phyloP scores from a whole-genome alignment of 768 basidiomycete species.

The Podaxis rugospora region DNA sequence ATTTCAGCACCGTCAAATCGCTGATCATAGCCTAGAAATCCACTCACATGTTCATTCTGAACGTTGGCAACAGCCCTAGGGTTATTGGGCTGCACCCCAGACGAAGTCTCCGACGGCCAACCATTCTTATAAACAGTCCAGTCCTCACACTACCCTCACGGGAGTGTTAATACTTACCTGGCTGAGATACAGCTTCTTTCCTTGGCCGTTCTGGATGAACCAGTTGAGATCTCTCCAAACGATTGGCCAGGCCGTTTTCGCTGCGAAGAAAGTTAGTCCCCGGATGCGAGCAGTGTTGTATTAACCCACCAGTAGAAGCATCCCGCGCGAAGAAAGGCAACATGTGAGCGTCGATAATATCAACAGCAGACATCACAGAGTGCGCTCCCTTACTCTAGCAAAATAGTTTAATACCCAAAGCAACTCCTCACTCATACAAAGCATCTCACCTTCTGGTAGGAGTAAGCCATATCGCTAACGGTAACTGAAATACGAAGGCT shows the following conservation, averaged over 20 bases:
- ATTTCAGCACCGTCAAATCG: not conserved
- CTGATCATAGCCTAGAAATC: not conserved
- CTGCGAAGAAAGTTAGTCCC: slow-evolving; percentile 23
- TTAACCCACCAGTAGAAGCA: slow-evolving; percentile 48
- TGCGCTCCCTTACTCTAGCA: slow-evolving; percentile 41
- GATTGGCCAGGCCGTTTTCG: slow-evolving; percentile 57
- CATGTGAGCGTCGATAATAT: slow-evolving; percentile 66
- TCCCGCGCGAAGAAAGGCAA: slow-evolving; percentile 60
- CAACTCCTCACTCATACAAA: not conserved
- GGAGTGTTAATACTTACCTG: slow-evolving; percentile 39
- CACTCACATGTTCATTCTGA: slow-evolving; percentile 53
- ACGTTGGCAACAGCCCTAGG: slow-evolving; percentile 55
- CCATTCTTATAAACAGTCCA: slow-evolving; percentile 51
- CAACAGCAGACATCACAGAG: slow-evolving; percentile 53
- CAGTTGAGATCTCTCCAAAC: slow-evolving; percentile 57
- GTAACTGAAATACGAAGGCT: slow-evolving; percentile 62
- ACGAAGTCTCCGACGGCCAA: slow-evolving; percentile 67
- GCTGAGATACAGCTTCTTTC: slow-evolving; percentile 74
- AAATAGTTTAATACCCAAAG: not conserved
- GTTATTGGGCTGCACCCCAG: slow-evolving; percentile 63
- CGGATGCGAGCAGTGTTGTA: not conserved
- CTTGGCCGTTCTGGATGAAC: slow-evolving; percentile 58
- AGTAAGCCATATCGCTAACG: slow-evolving; percentile 62
- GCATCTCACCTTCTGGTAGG: slow-evolving; percentile 39
- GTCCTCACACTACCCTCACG: not conserved